phyloP scores from a whole-genome alignment of 139 green algal species.

The Ulvella scutata region DNA sequence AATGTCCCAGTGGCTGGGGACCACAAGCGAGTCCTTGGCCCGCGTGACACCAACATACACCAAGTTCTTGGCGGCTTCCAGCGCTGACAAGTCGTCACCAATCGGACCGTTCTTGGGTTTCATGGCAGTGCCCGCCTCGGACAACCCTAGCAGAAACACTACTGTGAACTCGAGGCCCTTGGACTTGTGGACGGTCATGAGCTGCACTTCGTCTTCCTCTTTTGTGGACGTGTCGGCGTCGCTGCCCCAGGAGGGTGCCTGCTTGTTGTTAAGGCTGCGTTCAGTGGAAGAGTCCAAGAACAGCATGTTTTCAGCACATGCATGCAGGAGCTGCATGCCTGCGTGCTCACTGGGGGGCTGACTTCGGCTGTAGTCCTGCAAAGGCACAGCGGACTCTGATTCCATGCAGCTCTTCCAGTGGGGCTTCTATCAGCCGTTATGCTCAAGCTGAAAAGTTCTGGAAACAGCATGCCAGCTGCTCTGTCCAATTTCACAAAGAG shows the following conservation, averaged over 20 bases:
- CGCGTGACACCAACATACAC: slow-evolving; percentile 29
- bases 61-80: slow-evolving; percentile 17
- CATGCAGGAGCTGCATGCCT: neutral
- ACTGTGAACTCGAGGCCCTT: slow-evolving; percentile 36
- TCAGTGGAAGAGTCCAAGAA: neutral
- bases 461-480: neutral
- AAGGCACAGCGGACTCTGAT: neutral
- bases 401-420: neutral
- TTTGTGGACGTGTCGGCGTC: neutral
- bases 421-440: too few relatives aligned
- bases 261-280: too few relatives aligned
- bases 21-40: slow-evolving; percentile 19
- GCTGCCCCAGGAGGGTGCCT: neutral
- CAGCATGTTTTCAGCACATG: neutral
- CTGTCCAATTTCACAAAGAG: neutral
- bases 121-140: neutral
- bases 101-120: neutral
- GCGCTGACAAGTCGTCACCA: neutral
- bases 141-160: slow-evolving; percentile 19
- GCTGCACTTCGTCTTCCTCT: slow-evolving; percentile 11
- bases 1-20: neutral
- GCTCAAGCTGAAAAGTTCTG: too few relatives aligned
- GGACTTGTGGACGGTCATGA: slow-evolving; percentile 30
- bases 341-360: neutral
- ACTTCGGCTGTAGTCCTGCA: neutral